Evolutionary conservation across 1,284 basidiomycete species (phyloP).

Genomic region (Puccinia brachypodii): DNA sequence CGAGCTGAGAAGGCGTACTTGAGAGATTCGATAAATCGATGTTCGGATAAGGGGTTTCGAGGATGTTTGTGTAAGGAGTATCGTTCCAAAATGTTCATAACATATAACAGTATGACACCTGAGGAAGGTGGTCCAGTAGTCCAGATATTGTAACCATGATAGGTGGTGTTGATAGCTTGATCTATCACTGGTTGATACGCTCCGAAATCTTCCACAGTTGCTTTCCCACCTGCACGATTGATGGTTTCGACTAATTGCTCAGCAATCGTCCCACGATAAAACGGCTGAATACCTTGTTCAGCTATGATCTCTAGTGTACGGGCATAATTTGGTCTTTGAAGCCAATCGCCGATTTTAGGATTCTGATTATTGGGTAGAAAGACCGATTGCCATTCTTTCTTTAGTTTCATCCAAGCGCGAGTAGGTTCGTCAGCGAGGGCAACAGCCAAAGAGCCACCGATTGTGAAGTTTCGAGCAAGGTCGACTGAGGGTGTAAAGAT

Average conservation of each 20-base stretch:
- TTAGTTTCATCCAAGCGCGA: slow-evolving; percentile 49
- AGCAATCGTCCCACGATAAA: slow-evolving; percentile 69
- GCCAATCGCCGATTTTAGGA: slow-evolving; percentile 50
- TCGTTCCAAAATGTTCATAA: slow-evolving; percentile 74
- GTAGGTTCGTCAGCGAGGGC: background rate
- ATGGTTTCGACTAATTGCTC: slow-evolving; percentile 70
- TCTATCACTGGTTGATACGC: slow-evolving; percentile 71
- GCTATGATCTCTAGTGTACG: slow-evolving; percentile 53
- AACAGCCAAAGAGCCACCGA: slow-evolving; percentile 72
- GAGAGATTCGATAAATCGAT: slow-evolving; percentile 72
- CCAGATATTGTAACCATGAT: slow-evolving; percentile 73
- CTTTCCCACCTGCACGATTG: slow-evolving; percentile 70
- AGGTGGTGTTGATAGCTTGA: slow-evolving; percentile 73
- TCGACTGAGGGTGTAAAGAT: slow-evolving; percentile 73
- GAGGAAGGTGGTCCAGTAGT: slow-evolving; percentile 79
- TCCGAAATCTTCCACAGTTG: slow-evolving; percentile 70
- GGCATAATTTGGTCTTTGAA: slow-evolving; percentile 52
- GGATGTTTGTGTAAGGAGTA: slow-evolving; percentile 63
- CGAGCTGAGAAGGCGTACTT: slow-evolving; percentile 69
- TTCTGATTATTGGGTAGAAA: slow-evolving; percentile 2
- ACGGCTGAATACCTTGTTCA: slow-evolving; percentile 52
- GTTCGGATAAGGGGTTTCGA: slow-evolving; percentile 65
- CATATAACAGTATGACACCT: slow-evolving; percentile 74
- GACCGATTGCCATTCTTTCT: slow-evolving; percentile 68
- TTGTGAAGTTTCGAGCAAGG: slow-evolving; percentile 70